phyloP scores from a whole-genome alignment of 495 filamentous ascomycete genomes.

The Glarea lozoyensis region DNA sequence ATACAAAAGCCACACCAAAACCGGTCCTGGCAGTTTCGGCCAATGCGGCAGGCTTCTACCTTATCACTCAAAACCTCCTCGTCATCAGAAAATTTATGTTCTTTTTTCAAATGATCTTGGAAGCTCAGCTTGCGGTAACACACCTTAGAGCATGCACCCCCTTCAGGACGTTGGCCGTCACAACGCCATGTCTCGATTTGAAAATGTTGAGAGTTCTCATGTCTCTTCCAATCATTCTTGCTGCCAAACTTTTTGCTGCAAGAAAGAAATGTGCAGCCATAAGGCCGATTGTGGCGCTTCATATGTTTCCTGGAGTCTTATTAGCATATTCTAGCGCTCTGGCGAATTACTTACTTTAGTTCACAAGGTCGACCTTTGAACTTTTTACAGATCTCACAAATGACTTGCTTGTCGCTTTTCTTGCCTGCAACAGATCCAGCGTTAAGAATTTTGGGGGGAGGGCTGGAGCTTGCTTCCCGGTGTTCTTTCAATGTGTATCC shows the following conservation, averaged over 20 bases:
- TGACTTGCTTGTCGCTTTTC: constrained; percentile 32
- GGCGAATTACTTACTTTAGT: constrained; percentile 49
- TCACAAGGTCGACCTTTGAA: constrained; percentile 53
- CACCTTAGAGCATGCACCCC: constrained; percentile 40
- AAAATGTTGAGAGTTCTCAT: constrained; percentile 83
- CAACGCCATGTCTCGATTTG: constrained; percentile 75
- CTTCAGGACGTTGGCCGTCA: constrained; percentile 27
- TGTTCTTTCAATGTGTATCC: constrained; percentile 13
- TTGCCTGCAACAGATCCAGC: constrained; percentile 15
- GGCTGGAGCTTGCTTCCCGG: constrained; percentile 7
- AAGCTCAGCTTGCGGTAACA: constrained; percentile 56
- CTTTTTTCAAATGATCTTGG: constrained; percentile 45
- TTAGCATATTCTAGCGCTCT: constrained; percentile 9
- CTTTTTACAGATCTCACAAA: constrained; percentile 48
- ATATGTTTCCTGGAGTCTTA: constrained; percentile 65
- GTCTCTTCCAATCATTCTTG: constrained; percentile 96
- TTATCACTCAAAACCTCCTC: constrained; percentile 22
- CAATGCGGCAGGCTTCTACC: constrained; percentile 48
- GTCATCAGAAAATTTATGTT: constrained; percentile 38
- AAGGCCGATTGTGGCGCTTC: constrained; percentile 80
- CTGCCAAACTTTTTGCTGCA: constrained; percentile 79
- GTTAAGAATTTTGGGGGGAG: constrained; percentile 3
- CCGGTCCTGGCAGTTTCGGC: constrained; percentile 53
- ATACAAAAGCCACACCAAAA: constrained; percentile 93
- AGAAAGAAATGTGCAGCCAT: constrained; percentile 69